phyloP scores from a whole-genome alignment of 768 basidiomycete species.

The Macrolepiota dolichaula region DNA sequence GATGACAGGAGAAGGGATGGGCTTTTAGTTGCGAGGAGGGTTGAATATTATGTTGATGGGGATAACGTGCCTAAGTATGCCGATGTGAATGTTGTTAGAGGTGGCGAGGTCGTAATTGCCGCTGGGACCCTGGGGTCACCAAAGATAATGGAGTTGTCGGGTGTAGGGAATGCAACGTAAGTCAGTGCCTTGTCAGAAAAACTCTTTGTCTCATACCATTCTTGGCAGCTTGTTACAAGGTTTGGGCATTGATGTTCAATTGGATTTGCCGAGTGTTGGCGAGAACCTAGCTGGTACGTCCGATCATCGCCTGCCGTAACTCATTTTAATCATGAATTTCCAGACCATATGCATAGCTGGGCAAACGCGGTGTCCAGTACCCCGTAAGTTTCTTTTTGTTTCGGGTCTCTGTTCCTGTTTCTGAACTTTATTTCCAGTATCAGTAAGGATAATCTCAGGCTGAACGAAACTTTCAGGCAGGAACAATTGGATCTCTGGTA shows the following conservation, averaged over 20 bases:
- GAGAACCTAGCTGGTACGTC: slow-evolving; percentile 31
- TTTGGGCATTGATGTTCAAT: slow-evolving; percentile 37
- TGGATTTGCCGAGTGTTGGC: slow-evolving; percentile 49
- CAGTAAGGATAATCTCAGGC: slow-evolving; percentile 23
- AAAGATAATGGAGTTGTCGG: slow-evolving; percentile 27
- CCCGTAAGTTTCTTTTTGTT: slow-evolving; percentile 15
- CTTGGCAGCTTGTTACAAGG: slow-evolving; percentile 32
- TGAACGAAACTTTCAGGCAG: slow-evolving; percentile 19
- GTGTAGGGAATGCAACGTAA: slow-evolving; percentile 30
- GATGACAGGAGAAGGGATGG: slow-evolving; percentile 22
- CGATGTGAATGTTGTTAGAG: slow-evolving; percentile 35
- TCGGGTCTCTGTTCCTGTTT: background rate
- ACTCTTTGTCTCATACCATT: background rate
- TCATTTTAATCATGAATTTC: background rate
- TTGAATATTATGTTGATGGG: slow-evolving; percentile 36
- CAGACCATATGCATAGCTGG: slow-evolving; percentile 32
- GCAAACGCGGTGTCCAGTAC: slow-evolving; percentile 29
- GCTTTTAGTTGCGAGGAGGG: slow-evolving; percentile 39
- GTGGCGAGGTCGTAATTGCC: slow-evolving; percentile 52
- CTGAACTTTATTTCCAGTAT: slow-evolving; percentile 14
- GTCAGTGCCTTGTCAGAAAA: background rate
- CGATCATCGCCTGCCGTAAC: background rate
- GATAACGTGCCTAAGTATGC: slow-evolving; percentile 16
- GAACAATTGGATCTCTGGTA: slow-evolving; percentile 26
- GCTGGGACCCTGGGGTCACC: slow-evolving; percentile 42